Conservation (phyloP, 768 basidiomycete species). For the Asterophora lycoperdoides region DNA sequence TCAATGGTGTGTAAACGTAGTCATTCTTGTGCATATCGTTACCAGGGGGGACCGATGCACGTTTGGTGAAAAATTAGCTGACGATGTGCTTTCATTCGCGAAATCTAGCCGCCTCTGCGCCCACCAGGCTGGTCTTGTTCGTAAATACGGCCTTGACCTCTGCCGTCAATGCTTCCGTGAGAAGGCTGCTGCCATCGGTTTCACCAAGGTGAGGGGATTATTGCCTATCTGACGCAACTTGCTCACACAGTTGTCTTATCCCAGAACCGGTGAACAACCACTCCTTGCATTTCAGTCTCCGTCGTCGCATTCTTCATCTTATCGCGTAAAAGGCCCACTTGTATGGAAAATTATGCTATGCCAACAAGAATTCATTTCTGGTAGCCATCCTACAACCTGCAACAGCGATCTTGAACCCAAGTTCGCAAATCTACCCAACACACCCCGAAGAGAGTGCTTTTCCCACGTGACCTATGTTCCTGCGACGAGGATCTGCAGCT, state of each 20-base stretch:
- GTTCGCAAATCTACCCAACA: no score
- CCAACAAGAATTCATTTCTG: slow-evolving; percentile 7
- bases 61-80: neutral
- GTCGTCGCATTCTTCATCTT: neutral
- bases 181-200: slow-evolving; percentile 89
- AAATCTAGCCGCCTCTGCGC: slow-evolving; percentile 82
- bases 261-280: slow-evolving; percentile 42
- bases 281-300: neutral
- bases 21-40: neutral
- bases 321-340: slow-evolving; percentile 7
- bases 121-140: slow-evolving; percentile 96
- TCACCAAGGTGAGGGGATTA: slow-evolving; percentile 70
- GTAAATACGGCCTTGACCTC: slow-evolving; percentile 95
- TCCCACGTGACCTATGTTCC: no score
- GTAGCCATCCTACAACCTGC: neutral
- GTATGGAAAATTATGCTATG: slow-evolving; percentile 16
- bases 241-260: slow-evolving; percentile 1
- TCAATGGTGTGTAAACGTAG: slow-evolving; percentile 66
- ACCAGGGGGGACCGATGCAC: neutral
- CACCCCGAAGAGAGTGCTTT: no score
- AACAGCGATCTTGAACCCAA: neutral
- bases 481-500: neutral
- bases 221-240: neutral
- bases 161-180: slow-evolving; percentile 99
- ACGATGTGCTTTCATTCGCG: neutral